Evolutionary conservation across 169 alveolate species (phyloP).

Genomic region (Plasmodium vivax): DNA sequence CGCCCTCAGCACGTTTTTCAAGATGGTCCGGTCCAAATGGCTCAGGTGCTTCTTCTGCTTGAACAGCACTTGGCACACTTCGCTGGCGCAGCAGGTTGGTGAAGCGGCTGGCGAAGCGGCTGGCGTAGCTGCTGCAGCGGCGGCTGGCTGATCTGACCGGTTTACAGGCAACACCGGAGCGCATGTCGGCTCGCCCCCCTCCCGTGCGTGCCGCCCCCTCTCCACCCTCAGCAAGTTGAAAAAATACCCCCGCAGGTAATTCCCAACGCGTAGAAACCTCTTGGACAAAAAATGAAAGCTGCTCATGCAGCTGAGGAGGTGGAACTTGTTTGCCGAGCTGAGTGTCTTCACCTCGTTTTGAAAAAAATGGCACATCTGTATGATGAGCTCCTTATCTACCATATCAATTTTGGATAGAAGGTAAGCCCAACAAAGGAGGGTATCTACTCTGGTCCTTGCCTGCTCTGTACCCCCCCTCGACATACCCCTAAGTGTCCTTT

Average conservation of each 20-base stretch:
- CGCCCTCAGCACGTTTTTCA: constrained; percentile 6
- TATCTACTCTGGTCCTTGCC: neutral
- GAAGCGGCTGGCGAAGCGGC: neutral
- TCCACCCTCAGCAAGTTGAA: neutral
- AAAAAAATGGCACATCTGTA: neutral
- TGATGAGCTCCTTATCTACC: constrained; percentile 36
- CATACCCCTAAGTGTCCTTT: neutral
- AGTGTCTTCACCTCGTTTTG: neutral
- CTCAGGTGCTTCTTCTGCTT: constrained; percentile 35
- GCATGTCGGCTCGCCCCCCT: neutral
- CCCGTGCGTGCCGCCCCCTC: neutral
- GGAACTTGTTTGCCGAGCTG: constrained; percentile 10
- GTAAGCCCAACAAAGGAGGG: constrained; percentile 2
- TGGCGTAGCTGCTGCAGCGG: too few species aligned
- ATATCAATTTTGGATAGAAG: constrained; percentile 16
- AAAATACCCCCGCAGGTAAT: constrained; percentile 25
- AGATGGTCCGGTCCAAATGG: constrained; percentile 20
- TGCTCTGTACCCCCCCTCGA: neutral
- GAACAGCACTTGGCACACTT: constrained; percentile 17
- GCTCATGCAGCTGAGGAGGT: constrained; percentile 31
- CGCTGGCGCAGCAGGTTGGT: neutral
- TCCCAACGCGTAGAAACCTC: constrained; percentile 25
- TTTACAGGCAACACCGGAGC: neutral
- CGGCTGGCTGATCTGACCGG: neutral
- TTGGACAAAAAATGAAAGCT: constrained; percentile 26